Evolutionary conservation across 306 rosid genomes (phyloP).

Genomic region (Vigna nakashimae): DNA sequence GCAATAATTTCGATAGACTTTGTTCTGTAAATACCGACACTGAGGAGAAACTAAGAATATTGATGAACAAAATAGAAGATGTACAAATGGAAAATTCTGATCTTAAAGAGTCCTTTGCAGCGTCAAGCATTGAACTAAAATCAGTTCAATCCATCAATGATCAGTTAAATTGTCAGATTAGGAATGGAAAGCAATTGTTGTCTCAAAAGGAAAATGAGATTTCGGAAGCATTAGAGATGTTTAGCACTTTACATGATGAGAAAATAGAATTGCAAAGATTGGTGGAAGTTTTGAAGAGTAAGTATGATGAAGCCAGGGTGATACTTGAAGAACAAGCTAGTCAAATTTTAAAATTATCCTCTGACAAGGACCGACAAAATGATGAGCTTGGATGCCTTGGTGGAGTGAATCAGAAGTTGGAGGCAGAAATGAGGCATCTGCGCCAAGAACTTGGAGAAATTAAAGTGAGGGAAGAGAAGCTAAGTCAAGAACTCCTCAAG

Average conservation of each 20-base stretch:
- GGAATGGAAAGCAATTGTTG: conserved; percentile 53
- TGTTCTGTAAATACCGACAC: conserved; percentile 56
- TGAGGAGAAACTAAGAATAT: conserved; percentile 60
- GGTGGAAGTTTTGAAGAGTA: conserved; percentile 56
- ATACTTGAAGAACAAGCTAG: conserved; percentile 59
- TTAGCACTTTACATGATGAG: conserved; percentile 53
- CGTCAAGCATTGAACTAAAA: conserved; percentile 59
- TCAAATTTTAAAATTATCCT: conserved; percentile 57
- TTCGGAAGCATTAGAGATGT: conserved; percentile 58
- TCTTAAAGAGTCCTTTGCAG: conserved; percentile 66
- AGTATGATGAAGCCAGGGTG: conserved; percentile 59
- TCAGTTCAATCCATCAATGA: conserved; percentile 58
- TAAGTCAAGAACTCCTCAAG: conserved; percentile 54
- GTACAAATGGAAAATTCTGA: conserved; percentile 55
- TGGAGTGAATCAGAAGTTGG: conserved; percentile 66
- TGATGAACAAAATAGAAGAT: conserved; percentile 62
- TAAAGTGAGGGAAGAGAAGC: conserved; percentile 55
- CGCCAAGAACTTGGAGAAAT: conserved; percentile 54
- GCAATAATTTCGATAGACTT: conserved; percentile 56
- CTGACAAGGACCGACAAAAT: conserved; percentile 52
- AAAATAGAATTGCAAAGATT: conserved; percentile 61
- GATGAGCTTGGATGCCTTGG: conserved; percentile 52
- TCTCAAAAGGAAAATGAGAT: conserved; percentile 64
- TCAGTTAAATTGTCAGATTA: conserved; percentile 62
- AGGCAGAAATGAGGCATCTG: conserved; percentile 51